Percentiles rank a stretch among this genome's conserved stretches.
These are phyloP conservation scores for Tilletiaria anomala DNA, from an alignment of 1,284 basidiomycete genomes.

Conservation along the genomic window DNA sequence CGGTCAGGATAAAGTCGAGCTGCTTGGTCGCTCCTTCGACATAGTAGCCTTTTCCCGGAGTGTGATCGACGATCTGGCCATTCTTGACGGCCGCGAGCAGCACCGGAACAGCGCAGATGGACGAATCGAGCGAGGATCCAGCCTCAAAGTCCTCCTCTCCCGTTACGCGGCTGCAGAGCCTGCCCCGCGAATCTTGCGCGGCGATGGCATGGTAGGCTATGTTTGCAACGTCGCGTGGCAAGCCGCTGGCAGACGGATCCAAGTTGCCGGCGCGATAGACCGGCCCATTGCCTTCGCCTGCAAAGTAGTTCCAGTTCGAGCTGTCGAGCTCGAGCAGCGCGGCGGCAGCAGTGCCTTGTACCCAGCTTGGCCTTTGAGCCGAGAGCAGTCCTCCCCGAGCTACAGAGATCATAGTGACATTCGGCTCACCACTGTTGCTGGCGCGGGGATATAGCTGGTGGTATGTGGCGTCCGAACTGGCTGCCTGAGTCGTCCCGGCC, in stretches of 20 bases:
- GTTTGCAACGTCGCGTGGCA: slow-evolving; percentile 13
- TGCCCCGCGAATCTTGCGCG: slow-evolving; percentile 19
- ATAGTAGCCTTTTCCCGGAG: slow-evolving; percentile 42
- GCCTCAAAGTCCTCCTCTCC: slow-evolving; percentile 18
- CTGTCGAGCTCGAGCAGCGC: slow-evolving; percentile 29
- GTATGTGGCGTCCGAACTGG: too few relatives aligned
- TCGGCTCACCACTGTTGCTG: too few relatives aligned
- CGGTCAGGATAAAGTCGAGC: slow-evolving; percentile 54
- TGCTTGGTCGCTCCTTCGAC: slow-evolving; percentile 57
- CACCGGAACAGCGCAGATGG: slow-evolving; percentile 24
- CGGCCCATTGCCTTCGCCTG: slow-evolving; percentile 12
- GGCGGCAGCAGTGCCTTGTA: slow-evolving; percentile 29
- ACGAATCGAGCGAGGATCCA: slow-evolving; percentile 31
- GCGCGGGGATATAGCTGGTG: too few relatives aligned
- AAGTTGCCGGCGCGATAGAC: slow-evolving; percentile 11
- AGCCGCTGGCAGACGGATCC: not conserved
- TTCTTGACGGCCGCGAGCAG: slow-evolving; percentile 24
- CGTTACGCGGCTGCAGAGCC: slow-evolving; percentile 23
- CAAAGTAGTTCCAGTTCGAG: slow-evolving; percentile 24
- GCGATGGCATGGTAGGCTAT: slow-evolving; percentile 25
- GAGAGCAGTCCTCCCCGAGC: too few relatives aligned
- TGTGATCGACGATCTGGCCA: slow-evolving; percentile 21
- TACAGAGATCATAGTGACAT: too few relatives aligned
- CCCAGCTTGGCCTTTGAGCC: slow-evolving; percentile 31
- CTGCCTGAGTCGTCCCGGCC: too few relatives aligned